Percentiles rank a stretch among this genome's conserved stretches.
Conservation (phyloP, 73 alveolate genomes). For the Durusdinium trenchii region DNA sequence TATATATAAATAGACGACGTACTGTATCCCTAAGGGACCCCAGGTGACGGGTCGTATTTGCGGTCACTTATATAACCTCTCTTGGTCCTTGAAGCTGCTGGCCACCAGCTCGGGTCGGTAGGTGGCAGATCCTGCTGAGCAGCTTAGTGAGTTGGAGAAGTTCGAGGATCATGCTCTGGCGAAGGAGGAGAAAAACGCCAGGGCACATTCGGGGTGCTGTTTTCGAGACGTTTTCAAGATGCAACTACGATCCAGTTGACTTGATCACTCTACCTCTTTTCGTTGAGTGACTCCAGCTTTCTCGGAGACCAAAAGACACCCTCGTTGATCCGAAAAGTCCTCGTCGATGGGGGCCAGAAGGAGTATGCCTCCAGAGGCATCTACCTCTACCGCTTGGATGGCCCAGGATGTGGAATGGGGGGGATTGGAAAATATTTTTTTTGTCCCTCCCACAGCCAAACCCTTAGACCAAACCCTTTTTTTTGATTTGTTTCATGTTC, state of each 20-base stretch:
- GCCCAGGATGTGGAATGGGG: too few species aligned
- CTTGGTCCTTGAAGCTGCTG: too few species aligned
- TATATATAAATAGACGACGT: too few species aligned
- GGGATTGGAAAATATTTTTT: not conserved
- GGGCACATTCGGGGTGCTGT: not conserved
- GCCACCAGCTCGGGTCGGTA: too few species aligned
- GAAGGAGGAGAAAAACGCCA: not conserved
- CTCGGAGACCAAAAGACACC: not conserved
- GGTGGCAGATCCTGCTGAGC: slow-evolving; percentile 39
- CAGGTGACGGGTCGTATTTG: too few species aligned
- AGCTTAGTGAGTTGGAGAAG: slow-evolving; percentile 40
- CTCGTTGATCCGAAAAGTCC: not conserved
- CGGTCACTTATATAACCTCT: too few species aligned
- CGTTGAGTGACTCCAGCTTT: not conserved
- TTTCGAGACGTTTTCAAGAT: not conserved
- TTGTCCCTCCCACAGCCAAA: too few species aligned
- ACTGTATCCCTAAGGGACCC: too few species aligned
- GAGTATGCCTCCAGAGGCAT: slow-evolving; percentile 63
- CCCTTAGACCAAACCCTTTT: too few species aligned
- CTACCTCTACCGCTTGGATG: slow-evolving; percentile 77
- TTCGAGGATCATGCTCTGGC: slow-evolving; percentile 4
- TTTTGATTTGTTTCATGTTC: too few species aligned
- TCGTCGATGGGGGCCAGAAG: not conserved
- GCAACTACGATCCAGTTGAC: too few species aligned
- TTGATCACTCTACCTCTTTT: too few species aligned